Base-by-base conservation (phyloP, 441 rosid genomes). In the Pelargonium australe region DNA sequence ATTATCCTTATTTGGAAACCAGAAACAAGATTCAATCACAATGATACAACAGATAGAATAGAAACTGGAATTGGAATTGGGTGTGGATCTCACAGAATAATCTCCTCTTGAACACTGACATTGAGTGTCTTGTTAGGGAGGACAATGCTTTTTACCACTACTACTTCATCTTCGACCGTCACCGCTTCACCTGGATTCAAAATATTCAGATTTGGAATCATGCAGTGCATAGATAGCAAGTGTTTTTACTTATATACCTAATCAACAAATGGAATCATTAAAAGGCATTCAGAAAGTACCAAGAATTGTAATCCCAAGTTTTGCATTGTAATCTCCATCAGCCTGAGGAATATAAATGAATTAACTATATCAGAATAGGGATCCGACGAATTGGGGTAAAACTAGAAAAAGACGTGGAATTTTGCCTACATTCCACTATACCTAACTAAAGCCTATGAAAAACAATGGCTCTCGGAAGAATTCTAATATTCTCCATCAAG, bases 231-330 rank as follows among this genome's bases (percentile, higher is more conserved):
- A 57, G 25, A 31, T 2, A 31, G 34, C 4, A 31, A 31, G 34
- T 31, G 34, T 31, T 31, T 31, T 31, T 31, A 31, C 34, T 31
- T 31, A 3, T 0, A 31, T 31, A 31, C 4, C 34, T 31, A 31
- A 31, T 31, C 34, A 31, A 31, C 3, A 3, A 1, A 31, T 31
- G 34, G 34, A 31, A 31, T 31, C 34, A 31, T 31, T 31, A 31
- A 31, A 31, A 31, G 34, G 57, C 3, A 7, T 11, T 11, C 63
- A 19, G 3, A 34, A 61, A n/a, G 68, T 80, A 89, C 97, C 97
- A 8, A 90, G 89, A 68, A 88, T 87, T 8, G 89, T 83, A 69
- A 87, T 80, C 70, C 93, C 97, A 66, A 87, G 89, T 81, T 86
- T 85, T 13, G 89, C 78, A 62, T 81, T 80, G 84, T 87, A 81